A percentile compares a stretch with the other conserved stretches of the same genome.
Conservation (phyloP, 805 yeast genomes). For the Monosporozyma unispora region DNA sequence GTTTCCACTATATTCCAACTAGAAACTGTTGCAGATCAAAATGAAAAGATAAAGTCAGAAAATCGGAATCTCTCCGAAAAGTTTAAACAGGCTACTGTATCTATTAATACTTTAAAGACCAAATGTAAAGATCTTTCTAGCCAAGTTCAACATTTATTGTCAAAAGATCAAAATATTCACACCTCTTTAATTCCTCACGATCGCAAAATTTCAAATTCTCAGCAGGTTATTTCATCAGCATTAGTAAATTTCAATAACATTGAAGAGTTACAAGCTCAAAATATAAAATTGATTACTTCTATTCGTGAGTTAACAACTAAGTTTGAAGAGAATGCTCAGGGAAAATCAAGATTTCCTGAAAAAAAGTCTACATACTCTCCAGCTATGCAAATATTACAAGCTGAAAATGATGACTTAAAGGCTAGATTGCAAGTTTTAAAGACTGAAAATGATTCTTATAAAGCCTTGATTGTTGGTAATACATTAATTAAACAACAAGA, state of each 20-base stretch:
- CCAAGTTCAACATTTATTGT: slow-evolving; percentile 66
- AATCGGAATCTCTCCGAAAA: slow-evolving; percentile 15
- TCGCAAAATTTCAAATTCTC: slow-evolving; percentile 39
- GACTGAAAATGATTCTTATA: slow-evolving; percentile 60
- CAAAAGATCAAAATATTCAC: slow-evolving; percentile 25
- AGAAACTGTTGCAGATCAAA: slow-evolving; percentile 36
- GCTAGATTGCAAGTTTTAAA: slow-evolving; percentile 43
- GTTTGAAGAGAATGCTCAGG: slow-evolving; percentile 38
- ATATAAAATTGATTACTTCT: slow-evolving; percentile 59
- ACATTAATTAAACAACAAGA: neutral
- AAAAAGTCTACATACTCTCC: too few species aligned
- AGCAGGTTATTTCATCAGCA: slow-evolving; percentile 59
- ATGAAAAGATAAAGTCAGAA: slow-evolving; percentile 30
- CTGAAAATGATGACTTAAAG: slow-evolving; percentile 42
- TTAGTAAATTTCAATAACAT: slow-evolving; percentile 61
- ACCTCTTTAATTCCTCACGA: slow-evolving; percentile 35
- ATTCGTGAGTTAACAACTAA: slow-evolving; percentile 64
- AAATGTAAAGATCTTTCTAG: slow-evolving; percentile 67
- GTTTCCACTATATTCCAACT: neutral
- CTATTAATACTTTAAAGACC: slow-evolving; percentile 38
- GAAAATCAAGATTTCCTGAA: neutral
- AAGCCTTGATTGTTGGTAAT: slow-evolving; percentile 18
- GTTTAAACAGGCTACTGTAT: slow-evolving; percentile 28
- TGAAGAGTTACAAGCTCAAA: slow-evolving; percentile 61
- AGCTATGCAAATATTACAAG: slow-evolving; percentile 26